These are phyloP conservation scores for Globisporangium middletonii DNA, from an alignment of 352 stramenopile genomes.

Conservation along the genomic window DNA sequence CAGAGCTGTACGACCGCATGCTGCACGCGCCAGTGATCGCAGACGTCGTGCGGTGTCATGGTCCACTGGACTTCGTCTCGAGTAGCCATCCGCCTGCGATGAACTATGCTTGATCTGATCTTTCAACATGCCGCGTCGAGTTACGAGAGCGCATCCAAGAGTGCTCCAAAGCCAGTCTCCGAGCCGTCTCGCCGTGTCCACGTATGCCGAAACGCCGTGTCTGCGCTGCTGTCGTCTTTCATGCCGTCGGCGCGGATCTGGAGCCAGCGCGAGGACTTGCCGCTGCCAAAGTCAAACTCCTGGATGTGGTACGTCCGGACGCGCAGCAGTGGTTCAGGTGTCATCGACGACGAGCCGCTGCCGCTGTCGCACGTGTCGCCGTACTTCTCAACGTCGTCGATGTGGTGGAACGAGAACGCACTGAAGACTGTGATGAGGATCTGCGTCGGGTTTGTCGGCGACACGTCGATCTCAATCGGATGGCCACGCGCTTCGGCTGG, in stretches of 20 bases:
- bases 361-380: conserved; percentile 25
- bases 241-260: conserved; percentile 52
- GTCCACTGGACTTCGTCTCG: too few relatives aligned
- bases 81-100: too few relatives aligned
- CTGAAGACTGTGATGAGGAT: conserved; percentile 78
- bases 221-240: conserved; percentile 34
- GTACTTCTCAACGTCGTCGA: conserved; percentile 74
- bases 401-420: conserved; percentile 70
- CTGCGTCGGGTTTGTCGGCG: conserved; percentile 37
- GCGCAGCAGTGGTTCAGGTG: conserved; percentile 48
- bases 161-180: conserved; percentile 23
- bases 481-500: conserved; percentile 59
- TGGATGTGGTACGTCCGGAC: conserved; percentile 74
- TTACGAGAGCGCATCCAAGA: conserved; percentile 29
- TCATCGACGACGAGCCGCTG: conserved; percentile 25
- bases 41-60: conserved; percentile 23
- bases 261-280: conserved; percentile 64
- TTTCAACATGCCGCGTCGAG: too few relatives aligned
- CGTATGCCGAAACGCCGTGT: conserved; percentile 10
- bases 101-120: too few relatives aligned
- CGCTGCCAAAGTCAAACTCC: conserved; percentile 70
- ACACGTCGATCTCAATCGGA: conserved; percentile 73
- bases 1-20: conserved; percentile 29
- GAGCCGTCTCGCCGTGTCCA: conserved; percentile 19
- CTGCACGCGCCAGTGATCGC: conserved; percentile 21